A percentile compares a stretch with the other conserved stretches of the same genome.
Conservation (phyloP, 371 early-diverging fungal genomes). For the Zychaea mexicana region DNA sequence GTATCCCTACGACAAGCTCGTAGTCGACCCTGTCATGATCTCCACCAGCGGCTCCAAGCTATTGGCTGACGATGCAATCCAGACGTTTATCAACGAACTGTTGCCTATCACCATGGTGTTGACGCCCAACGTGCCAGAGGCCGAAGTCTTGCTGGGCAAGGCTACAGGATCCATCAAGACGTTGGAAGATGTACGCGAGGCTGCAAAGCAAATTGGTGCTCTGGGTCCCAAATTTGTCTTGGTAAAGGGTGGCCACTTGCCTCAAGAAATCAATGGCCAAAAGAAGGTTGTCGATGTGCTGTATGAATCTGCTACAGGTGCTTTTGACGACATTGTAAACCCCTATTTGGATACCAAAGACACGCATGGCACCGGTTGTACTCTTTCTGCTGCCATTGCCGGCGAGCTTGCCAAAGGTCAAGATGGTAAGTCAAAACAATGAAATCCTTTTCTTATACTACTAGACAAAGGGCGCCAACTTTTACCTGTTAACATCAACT, state of each 20-base stretch:
- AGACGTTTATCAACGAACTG: constrained; percentile 51
- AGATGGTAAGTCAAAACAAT: constrained; percentile 54
- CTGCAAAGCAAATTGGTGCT: constrained; percentile 50
- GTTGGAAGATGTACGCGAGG: constrained; percentile 54
- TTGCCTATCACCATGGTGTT: constrained; percentile 72
- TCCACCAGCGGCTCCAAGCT: constrained; percentile 73
- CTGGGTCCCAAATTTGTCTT: constrained; percentile 63
- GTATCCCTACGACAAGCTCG: constrained; percentile 44
- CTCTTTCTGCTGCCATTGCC: constrained; percentile 81
- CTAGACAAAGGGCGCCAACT: not conserved
- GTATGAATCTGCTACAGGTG: constrained; percentile 45
- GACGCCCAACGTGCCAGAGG: constrained; percentile 86
- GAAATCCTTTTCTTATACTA: too few species aligned
- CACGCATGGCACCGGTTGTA: constrained; percentile 90
- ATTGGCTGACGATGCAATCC: constrained; percentile 64
- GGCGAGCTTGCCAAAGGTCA: constrained; percentile 65
- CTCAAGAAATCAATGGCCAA: constrained; percentile 36
- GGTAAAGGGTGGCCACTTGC: constrained; percentile 85
- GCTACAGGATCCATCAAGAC: constrained; percentile 40
- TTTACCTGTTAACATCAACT: not conserved
- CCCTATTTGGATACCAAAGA: constrained; percentile 64
- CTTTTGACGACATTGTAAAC: constrained; percentile 50
- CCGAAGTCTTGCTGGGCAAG: constrained; percentile 58
- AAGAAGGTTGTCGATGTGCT: constrained; percentile 64
- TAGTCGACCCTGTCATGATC: constrained; percentile 90